Base-by-base conservation (phyloP, 331 rosid genomes). In the Quercus lobata region DNA sequence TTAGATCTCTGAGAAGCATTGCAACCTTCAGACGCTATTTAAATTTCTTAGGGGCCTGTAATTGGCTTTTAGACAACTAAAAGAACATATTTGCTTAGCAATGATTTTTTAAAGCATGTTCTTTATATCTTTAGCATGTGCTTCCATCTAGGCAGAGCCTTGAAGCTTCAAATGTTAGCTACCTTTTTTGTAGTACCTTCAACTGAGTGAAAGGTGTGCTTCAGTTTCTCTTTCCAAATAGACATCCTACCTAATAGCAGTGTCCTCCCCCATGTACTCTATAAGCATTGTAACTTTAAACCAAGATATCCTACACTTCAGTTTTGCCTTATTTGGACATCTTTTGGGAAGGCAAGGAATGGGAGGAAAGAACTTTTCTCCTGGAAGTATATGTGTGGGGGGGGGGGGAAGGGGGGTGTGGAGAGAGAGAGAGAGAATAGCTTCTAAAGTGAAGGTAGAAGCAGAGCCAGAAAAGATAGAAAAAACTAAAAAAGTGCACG, bases 331-430 rank as follows among this genome's bases (percentile, higher is more conserved):
- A 3, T 11, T 49, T 14, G 55, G 52, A 55, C 60, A 49, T 15
- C 55, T 15, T 15, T 49, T 49, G 55, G 55, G 55, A 49, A 49
- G 55, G 55, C 55, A 1, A 14, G 55, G 55, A 49, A 1, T 49
- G 55, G 5, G 17, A 49, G 54, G 54, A 49, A 49, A 49, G 1
- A 12, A 49, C 54, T 49, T 14, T 49, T 49, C 17, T 5, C 54
- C 1, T 49, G 5, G 8, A 41, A 2, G 46, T 41, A 41, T 41
- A 8, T 25, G 2, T 25, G 27, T 1, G 2, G 0, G 1, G 2
- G 2, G 27, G 0, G 1, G 2, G 2, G 1, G 25, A 1, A 1
- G 2, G 27, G 27, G 27, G 27, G 2, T 22, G 2, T 0, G 2
- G 27, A 25, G 27, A 25, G 27, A 25, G 27, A 25, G 27, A 25